Evolutionary conservation across 2,329 filamentous ascomycete species (phyloP), one percentile per base, ranked within the genome.

Genomic region (Aspergillus awamori): DNA sequence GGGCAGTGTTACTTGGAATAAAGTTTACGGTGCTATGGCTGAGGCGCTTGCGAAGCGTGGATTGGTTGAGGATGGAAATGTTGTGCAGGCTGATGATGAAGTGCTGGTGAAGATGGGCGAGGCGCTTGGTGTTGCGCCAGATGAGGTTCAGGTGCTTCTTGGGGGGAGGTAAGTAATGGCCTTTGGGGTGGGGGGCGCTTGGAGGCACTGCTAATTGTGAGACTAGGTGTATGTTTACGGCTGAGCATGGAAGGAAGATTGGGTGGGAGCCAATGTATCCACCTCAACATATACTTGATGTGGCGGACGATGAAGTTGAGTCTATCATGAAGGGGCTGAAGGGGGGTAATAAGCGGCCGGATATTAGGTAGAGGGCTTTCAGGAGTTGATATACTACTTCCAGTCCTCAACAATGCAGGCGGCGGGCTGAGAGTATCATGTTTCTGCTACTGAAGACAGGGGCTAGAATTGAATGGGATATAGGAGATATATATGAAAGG

Each of bases 1-100:
- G 0, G 84, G 84, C 0, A 77, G 72, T 24, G 72, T 86, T 4
- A 74, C 75, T 0, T 86, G 83, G 84, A 72, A 80, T 11, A 81
- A 84, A 55, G 57, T 86, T 0, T 86, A 85, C 67, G 63, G 58
- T 5, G 77, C 79, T 1, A 78, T 85, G 61, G 82, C 78, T 0
- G 68, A 67, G 15, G 69, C 76, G 1, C 68, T 86, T 7, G 71
- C 69, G 1, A 77, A 80, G 61, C 74, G 77, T 1, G 69, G 72
- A 1, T 63, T 80, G 7, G 68, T 85, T 7, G 70, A 73, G 3
- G 76, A 79, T 41, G 71, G 71, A 0, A 62, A 60, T 0, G 75
- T 85, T 0, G 58, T 65, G 2, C 33, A 64, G 4, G 81, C 79
- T 0, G 74, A 79, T 49, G 71, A 76, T 3, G 60, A 67, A 3